A percentile compares a stretch with the other conserved stretches of the same genome.
phyloP scores from a whole-genome alignment of 2,329 filamentous ascomycete genomes.

The Microdochium paspali region DNA sequence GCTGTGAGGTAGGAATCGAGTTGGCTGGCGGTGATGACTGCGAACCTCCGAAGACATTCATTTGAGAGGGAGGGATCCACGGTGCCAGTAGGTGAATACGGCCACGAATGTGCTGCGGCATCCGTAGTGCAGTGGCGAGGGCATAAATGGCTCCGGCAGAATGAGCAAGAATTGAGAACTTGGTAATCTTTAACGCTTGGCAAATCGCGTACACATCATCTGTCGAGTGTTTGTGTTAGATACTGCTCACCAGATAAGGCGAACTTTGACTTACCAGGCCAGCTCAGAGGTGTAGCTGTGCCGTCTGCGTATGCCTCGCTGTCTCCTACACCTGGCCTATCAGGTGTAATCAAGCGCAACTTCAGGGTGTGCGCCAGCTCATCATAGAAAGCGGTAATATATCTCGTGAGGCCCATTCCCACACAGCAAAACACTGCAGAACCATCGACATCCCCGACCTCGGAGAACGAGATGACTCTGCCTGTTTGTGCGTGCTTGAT shows the following conservation, averaged over 20 bases:
- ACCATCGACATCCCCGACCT: constrained; percentile 87
- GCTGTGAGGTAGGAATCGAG: constrained; percentile 83
- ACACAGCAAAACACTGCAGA: constrained; percentile 94
- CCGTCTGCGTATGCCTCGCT: constrained; percentile 79
- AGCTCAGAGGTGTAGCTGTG: constrained; percentile 78
- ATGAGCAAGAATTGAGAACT: constrained; percentile 93
- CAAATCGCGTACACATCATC: constrained; percentile 90
- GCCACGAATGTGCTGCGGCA: constrained; percentile 92
- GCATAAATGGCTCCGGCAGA: constrained; percentile 98
- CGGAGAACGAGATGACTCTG: constrained; percentile 86
- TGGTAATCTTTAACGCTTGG: constrained; percentile 81
- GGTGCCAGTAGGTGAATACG: constrained; percentile 90
- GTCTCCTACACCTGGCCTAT: constrained; percentile 87
- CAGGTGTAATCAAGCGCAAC: constrained; percentile 83
- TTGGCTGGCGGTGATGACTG: constrained; percentile 71
- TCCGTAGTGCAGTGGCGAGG: constrained; percentile 84
- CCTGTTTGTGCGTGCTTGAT: constrained; percentile 80
- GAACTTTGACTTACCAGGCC: constrained; percentile 62
- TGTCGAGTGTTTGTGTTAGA: constrained; percentile 22
- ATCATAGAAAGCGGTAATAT: constrained; percentile 95
- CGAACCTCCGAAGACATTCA: constrained; percentile 67
- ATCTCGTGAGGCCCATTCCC: constrained; percentile 93
- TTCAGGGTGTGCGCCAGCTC: constrained; percentile 85
- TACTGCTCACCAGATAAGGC: neutral
- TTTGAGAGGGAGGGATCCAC: constrained; percentile 94